phyloP scores from a whole-genome alignment of 2,329 filamentous ascomycete species.

The Hypoxylon sp. region DNA sequence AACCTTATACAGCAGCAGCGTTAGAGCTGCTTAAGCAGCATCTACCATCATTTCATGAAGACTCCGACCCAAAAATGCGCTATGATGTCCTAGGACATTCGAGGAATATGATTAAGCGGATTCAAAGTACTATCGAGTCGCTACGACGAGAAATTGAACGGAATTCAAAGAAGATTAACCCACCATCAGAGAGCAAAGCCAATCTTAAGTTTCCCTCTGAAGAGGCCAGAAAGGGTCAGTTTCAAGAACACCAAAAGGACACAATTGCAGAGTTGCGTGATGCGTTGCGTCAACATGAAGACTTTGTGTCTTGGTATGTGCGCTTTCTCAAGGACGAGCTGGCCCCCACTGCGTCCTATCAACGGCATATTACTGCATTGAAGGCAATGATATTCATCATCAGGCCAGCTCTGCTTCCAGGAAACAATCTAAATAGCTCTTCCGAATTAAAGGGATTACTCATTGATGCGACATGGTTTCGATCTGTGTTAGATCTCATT shows the following conservation, averaged over 20 bases:
- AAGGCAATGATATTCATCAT: conserved; percentile 78
- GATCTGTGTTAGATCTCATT: conserved; percentile 81
- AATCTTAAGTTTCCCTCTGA: background rate
- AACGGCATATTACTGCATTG: conserved; percentile 85
- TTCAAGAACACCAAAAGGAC: conserved; percentile 26
- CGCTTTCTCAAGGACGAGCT: conserved; percentile 80
- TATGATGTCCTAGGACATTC: conserved; percentile 82
- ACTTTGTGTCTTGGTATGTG: conserved; percentile 82
- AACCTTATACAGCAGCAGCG: conserved; percentile 74
- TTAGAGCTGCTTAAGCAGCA: conserved; percentile 74
- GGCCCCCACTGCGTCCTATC: conserved; percentile 86
- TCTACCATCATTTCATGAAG: conserved; percentile 80
- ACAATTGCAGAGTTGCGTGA: conserved; percentile 48
- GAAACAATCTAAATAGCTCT: conserved; percentile 63
- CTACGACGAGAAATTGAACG: conserved; percentile 57
- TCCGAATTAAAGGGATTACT: conserved; percentile 56
- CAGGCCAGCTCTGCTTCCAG: conserved; percentile 59
- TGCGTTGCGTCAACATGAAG: conserved; percentile 65
- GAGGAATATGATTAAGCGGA: conserved; percentile 80
- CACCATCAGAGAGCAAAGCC: conserved; percentile 24
- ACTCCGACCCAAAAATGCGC: conserved; percentile 87
- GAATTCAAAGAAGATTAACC: conserved; percentile 52
- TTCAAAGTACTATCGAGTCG: conserved; percentile 74
- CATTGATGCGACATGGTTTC: conserved; percentile 66
- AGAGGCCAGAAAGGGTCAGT: conserved; percentile 19